Base-by-base conservation (phyloP, 352 stramenopile species). In the Globisporangium takayamanum region DNA sequence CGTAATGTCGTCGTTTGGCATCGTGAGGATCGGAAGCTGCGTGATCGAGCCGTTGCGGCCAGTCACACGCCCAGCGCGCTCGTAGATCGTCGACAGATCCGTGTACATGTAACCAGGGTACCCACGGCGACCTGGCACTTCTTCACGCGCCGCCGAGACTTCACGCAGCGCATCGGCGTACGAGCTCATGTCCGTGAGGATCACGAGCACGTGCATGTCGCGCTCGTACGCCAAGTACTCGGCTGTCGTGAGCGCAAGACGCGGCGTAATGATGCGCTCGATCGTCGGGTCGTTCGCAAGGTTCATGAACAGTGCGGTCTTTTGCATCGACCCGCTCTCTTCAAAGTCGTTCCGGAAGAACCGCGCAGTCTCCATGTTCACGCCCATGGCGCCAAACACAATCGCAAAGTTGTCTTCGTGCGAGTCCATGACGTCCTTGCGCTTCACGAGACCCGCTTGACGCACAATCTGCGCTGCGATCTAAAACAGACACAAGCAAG, bases 91-190 rank as follows among this genome's bases (percentile, higher is more conserved):
- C 57, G 94, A 98, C 73, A 99, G 80, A 97, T 99, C 96, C 67
- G 97, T 99, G 86, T 99, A 99, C 97, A 99, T 99, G 80, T 99
- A 99, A 73, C 97, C 97, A 33, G 97, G 97, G 84, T 99, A 99
- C 77, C 96, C 96, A 92, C 97, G 93, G 82, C 97, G 94, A 63
- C 97, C 97, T 49, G 97, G 97, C 59, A 98, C 93, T 90, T 98
- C 93, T 80, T 98, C 92, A 70, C 93, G 84, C 14, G 93, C 92
- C 22, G 93, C 93, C 47, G 90, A 97, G 47, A 98, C 92, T 70
- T 99, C 96, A 90, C 96, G 95, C 72, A 99, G 80, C 46, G 96
- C 96, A 68, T 99, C 96, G 44, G 95, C 95, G 73, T 99, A 99
- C 53, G 97, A 99, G 72, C 87, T 98, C 97, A 99, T 99, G 76